These are phyloP conservation scores for Phytophthora tentaculata DNA, from an alignment of 352 stramenopile genomes.

Conservation along the genomic window DNA sequence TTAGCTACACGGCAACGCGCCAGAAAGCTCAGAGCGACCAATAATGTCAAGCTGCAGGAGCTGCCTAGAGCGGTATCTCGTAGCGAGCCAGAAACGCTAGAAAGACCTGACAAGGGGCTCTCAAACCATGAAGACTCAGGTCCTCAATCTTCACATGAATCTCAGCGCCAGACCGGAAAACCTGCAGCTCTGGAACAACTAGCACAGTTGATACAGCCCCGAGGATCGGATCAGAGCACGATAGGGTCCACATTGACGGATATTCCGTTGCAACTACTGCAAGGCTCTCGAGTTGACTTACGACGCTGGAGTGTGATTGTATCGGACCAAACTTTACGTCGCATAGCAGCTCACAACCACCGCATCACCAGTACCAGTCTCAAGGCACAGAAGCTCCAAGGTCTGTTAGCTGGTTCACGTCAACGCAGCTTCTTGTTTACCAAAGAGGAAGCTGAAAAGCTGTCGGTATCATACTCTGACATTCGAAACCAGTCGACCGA, in stretches of 20 bases:
- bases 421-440: constrained; percentile 9
- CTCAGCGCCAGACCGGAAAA: constrained; percentile 16
- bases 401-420: constrained; percentile 6
- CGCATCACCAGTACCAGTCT: constrained; percentile 40
- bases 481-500: constrained; percentile 41
- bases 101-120: background rate
- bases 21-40: constrained; percentile 21
- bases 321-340: constrained; percentile 62
- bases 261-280: constrained; percentile 71
- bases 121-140: constrained; percentile 46
- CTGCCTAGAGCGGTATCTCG: constrained; percentile 9
- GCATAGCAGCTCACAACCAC: constrained; percentile 68
- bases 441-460: constrained; percentile 17
- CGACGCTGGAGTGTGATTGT: constrained; percentile 77
- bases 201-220: constrained; percentile 17
- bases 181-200: constrained; percentile 39
- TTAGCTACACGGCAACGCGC: constrained; percentile 5
- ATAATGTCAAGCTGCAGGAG: constrained; percentile 34
- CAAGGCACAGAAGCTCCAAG: constrained; percentile 21
- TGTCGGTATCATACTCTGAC: constrained; percentile 20
- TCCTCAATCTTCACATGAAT: constrained; percentile 3
- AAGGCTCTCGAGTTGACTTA: constrained; percentile 55
- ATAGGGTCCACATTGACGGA: constrained; percentile 29
- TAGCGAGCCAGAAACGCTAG: background rate
- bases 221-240: constrained; percentile 15